These are phyloP conservation scores for Malassezia sympodialis DNA, from an alignment of 1,284 basidiomycete genomes.

Conservation along the genomic window DNA sequence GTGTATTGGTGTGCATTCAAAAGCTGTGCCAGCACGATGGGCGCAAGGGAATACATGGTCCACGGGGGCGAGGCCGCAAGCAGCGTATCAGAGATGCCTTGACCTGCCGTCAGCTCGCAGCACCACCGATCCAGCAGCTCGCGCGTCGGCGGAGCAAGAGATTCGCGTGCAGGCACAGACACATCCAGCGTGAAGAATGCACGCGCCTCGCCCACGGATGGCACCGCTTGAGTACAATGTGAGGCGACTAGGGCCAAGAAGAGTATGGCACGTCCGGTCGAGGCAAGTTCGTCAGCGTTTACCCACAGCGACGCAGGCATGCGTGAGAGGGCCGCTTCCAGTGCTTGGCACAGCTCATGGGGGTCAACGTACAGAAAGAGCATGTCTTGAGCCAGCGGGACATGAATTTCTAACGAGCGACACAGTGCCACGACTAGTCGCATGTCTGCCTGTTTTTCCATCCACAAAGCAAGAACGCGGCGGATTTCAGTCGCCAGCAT, in stretches of 20 bases:
- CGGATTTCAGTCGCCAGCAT: not conserved
- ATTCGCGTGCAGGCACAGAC: not conserved
- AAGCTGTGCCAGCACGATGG: not conserved
- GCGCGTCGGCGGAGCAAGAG: not conserved
- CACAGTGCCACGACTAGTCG: not conserved
- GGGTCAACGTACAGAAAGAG: not conserved
- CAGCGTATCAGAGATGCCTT: not conserved
- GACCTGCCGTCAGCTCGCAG: not conserved
- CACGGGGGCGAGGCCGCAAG: constrained; percentile 6
- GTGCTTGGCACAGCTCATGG: not conserved
- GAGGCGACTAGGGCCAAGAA: not conserved
- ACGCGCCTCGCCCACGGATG: not conserved
- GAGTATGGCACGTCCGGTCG: not conserved
- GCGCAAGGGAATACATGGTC: constrained; percentile 2
- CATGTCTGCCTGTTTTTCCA: not conserved
- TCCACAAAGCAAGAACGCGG: not conserved
- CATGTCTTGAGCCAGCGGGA: not conserved
- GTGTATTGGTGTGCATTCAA: not conserved
- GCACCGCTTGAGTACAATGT: not conserved
- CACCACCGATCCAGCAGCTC: constrained; percentile 10
- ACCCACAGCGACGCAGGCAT: not conserved
- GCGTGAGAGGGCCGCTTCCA: not conserved
- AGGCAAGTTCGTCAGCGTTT: not conserved
- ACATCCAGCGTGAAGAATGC: not conserved
- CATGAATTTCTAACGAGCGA: not conserved